phyloP scores from a whole-genome alignment of 1,284 basidiomycete species.

The Apiotrichum porosum region DNA sequence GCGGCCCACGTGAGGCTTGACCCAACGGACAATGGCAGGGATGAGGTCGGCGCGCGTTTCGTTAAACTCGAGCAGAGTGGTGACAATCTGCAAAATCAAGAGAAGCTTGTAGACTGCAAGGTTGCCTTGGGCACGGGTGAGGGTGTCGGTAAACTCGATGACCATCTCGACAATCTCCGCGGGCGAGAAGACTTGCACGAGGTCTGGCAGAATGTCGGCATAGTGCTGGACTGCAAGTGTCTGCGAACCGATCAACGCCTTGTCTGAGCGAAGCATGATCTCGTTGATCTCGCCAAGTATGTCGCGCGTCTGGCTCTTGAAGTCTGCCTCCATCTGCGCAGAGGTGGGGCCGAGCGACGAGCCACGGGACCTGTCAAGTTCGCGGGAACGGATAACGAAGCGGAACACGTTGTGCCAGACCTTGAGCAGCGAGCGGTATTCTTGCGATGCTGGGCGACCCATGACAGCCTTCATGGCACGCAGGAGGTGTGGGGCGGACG shows the following conservation, averaged over 20 bases:
- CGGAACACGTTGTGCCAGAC: conserved; percentile 95
- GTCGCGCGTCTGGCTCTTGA: conserved; percentile 72
- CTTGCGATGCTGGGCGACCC: conserved; percentile 64
- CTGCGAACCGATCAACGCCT: conserved; percentile 86
- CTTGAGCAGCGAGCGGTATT: conserved; percentile 84
- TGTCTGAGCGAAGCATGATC: conserved; percentile 78
- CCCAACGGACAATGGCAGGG: conserved; percentile 84
- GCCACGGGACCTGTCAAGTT: conserved; percentile 78
- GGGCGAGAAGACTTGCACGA: conserved; percentile 70
- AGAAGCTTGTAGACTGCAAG: conserved; percentile 88
- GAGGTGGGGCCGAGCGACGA: conserved; percentile 72
- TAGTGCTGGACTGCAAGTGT: conserved; percentile 91
- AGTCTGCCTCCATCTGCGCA: conserved; percentile 76
- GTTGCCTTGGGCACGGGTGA: conserved; percentile 74
- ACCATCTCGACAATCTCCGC: conserved; percentile 79
- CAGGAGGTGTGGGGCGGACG: conserved; percentile 74
- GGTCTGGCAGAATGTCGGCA: conserved; percentile 82
- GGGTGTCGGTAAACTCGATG: conserved; percentile 77
- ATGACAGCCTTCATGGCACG: conserved; percentile 81
- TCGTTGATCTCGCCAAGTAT: conserved; percentile 77
- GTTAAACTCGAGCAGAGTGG: conserved; percentile 79
- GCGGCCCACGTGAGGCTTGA: conserved; percentile 89
- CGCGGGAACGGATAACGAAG: conserved; percentile 81
- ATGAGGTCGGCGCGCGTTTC: conserved; percentile 75
- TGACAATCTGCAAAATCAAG: conserved; percentile 86